Conservation (phyloP, 1,284 basidiomycete species). For the Fistulinella staudtii region DNA sequence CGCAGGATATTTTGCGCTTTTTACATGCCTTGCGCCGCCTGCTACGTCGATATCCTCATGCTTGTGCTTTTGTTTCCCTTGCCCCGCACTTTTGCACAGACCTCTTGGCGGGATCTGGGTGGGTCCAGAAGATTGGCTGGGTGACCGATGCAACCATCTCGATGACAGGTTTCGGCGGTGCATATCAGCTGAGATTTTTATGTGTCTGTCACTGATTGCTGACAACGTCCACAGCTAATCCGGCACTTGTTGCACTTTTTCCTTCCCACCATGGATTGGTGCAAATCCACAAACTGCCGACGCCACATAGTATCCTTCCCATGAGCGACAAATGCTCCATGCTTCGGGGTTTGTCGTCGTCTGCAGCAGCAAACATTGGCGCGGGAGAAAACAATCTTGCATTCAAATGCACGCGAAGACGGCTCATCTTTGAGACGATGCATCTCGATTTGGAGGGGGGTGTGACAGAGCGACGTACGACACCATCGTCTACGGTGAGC, state of each 20-base stretch:
- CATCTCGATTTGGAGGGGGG: constrained; percentile 93
- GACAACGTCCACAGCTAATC: constrained; percentile 50
- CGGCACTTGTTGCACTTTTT: constrained; percentile 63
- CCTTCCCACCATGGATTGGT: constrained; percentile 84
- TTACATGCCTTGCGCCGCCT: constrained; percentile 61
- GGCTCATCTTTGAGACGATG: constrained; percentile 87
- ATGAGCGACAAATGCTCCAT: constrained; percentile 74
- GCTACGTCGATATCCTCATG: constrained; percentile 53
- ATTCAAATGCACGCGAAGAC: constrained; percentile 88
- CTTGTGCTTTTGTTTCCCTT: constrained; percentile 67
- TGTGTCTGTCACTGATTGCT: constrained; percentile 7
- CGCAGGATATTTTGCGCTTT: constrained; percentile 67
- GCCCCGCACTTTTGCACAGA: constrained; percentile 57
- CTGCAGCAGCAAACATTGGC: constrained; percentile 46
- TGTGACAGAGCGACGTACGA: constrained; percentile 79
- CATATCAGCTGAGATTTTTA: constrained; percentile 26
- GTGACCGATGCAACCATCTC: constrained; percentile 71
- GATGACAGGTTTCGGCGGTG: constrained; percentile 78
- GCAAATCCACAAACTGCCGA: constrained; percentile 69
- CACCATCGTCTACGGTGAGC: constrained; percentile 38
- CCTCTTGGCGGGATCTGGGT: constrained; percentile 57
- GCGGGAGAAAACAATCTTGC: constrained; percentile 92
- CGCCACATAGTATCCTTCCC: constrained; percentile 62
- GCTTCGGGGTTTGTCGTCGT: constrained; percentile 66
- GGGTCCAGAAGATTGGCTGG: constrained; percentile 79